Base-by-base conservation (phyloP, 306 rosid genomes). In the Cyclanthera cordifolia region DNA sequence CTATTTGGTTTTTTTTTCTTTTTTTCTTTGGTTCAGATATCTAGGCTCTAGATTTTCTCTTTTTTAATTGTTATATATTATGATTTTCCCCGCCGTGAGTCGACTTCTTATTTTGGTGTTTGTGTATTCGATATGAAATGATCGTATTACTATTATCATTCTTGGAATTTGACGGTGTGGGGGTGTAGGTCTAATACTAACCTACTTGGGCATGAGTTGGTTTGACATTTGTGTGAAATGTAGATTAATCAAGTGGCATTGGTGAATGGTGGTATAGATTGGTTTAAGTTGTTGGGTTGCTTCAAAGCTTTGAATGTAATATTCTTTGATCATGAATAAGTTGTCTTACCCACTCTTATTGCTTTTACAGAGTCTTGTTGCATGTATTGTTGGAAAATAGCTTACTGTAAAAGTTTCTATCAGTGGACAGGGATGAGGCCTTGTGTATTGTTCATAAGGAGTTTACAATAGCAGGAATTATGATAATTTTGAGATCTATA, bases 281-380 rank as follows among this genome's bases (percentile, higher is more conserved):
- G n/a, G 17, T 50, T 48, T 68, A 15, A 49, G 57, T 68, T 68
- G 24, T 47, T 67, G 57, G 56, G 16, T 15, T 27, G 72, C 57
- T 28, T 66, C n/a, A 53, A 8, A 48, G 43, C 4, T 48, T 47
- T 8, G 24, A 16, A 67, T 24, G 21, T 8, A 46, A 21, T 30
- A 48, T 47, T 67, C 23, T 30, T 45, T 64, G 39, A 16, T 72
- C 21, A 13, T 66, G 16, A 4, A 23, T 17, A 37, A 20, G 25
- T 2, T 43, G 1, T 59, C 17, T 55, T 55, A 24, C 60, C 27
- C 1, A 13, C 61, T 12, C 19, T 55, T 6, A 16, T 11, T 39
- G 4, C 50, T 45, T 65, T 23, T 23, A 43, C 17, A 16, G 20
- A 25, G 63, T 27, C 15, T 66, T 23, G 71, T 46, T 66, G 53